Base-by-base conservation (phyloP, 805 yeast genomes). In the Maudiozyma barnettii region DNA sequence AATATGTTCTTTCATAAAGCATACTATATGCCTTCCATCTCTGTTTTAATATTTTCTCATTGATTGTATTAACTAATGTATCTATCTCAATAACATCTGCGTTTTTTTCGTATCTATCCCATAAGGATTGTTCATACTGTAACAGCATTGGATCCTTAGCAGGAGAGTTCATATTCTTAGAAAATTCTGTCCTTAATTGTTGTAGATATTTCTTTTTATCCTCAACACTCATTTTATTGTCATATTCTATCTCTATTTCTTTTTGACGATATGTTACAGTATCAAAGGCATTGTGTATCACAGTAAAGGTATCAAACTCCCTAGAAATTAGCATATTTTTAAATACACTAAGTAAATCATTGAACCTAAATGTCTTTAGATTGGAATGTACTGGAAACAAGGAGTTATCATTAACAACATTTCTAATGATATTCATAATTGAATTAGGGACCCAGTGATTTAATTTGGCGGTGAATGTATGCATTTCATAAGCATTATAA, bases 391-490 rank as follows among this genome's bases (percentile, higher is more conserved):
- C 19, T 1, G 43, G 31, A 4, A 51, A 40, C 39, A 55, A 43
- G 9, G 45, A 40, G 35, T 45, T 49, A 39, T 46, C 39, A 39
- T 43, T 44, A 4, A 44, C 39, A 36, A 51, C 50, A n/a, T 48
- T 43, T 44, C 57, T 59, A 21, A 52, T 54, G 37, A 53, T 42
- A 18, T 45, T 53, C 38, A 60, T 20, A 22, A 49, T 61, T 9
- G 53, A 45, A 19, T 57, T 52, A 2, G 54, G 53, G 5, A 78
- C 52, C 90, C 90, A 83, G 31, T 74, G 57, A 39, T 84, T 63
- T 41, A 82, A 56, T 46, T 78, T 77, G 1, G 78, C 76, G 12
- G 79, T 48, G 55, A 70, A 82, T 1, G 69, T 59, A 49, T 73
- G 72, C 2, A 67, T 70, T 31, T 66, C 61, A 58, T 64, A 79